Percentiles rank a stretch among this genome's conserved stretches.
Conservation (phyloP, 768 basidiomycete genomes). For the Nidularia pulvinata region DNA sequence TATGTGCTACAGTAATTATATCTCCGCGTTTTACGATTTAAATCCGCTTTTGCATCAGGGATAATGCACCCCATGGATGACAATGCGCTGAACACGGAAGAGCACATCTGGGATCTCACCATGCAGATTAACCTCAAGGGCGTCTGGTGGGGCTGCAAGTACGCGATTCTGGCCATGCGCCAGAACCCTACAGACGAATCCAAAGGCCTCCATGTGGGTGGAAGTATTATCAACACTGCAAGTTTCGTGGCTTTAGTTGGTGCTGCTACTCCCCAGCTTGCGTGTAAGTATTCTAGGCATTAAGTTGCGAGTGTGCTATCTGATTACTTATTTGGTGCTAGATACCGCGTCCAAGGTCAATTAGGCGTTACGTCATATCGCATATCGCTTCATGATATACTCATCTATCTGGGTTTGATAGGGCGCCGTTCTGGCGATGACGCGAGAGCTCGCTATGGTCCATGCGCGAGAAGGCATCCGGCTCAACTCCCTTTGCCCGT, state of each 20-base stretch:
- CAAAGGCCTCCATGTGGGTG: slow-evolving; percentile 79
- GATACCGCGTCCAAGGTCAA: slow-evolving; percentile 93
- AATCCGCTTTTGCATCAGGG: slow-evolving; percentile 38
- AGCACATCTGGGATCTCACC: slow-evolving; percentile 93
- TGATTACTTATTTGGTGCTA: slow-evolving; percentile 24
- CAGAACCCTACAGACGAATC: slow-evolving; percentile 82
- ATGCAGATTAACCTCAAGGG: slow-evolving; percentile 97
- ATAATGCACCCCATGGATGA: slow-evolving; percentile 98
- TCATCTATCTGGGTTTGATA: slow-evolving; percentile 20
- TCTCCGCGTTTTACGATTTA: neutral
- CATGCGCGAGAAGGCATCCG: slow-evolving; percentile 98
- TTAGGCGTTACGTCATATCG: neutral
- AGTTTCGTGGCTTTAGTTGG: slow-evolving; percentile 96
- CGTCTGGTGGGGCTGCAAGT: slow-evolving; percentile 99
- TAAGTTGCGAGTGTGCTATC: slow-evolving; percentile 1
- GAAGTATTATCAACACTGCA: slow-evolving; percentile 97
- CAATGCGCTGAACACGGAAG: slow-evolving; percentile 95
- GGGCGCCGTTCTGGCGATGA: slow-evolving; percentile 99
- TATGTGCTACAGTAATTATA: slow-evolving; percentile 16
- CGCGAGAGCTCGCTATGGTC: slow-evolving; percentile 95
- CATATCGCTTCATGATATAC: neutral
- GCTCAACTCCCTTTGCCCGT: slow-evolving; percentile 96
- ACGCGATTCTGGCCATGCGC: slow-evolving; percentile 97
- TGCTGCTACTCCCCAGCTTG: slow-evolving; percentile 98
- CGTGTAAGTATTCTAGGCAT: slow-evolving; percentile 55